Evolutionary conservation across 441 rosid genomes (phyloP).

Genomic region (Geranium incanum): DNA sequence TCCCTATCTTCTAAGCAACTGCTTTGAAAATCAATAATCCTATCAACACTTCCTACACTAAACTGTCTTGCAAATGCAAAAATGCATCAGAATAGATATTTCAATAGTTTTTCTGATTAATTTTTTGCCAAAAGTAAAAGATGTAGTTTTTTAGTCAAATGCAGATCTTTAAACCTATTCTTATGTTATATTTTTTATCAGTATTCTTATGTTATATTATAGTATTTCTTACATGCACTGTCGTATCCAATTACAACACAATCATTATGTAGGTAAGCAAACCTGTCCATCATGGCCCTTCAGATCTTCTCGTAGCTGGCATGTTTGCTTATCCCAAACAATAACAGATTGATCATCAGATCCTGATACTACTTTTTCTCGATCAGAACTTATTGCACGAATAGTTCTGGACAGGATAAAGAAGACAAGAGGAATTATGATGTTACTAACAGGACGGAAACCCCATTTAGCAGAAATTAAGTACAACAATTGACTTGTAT

Average conservation of each 20-base stretch:
- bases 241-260: slow-evolving; percentile 13
- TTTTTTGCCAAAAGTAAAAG: background rate
- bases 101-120: background rate
- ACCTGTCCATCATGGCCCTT: slow-evolving; percentile 97
- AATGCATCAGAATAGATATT: background rate
- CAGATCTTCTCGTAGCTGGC: slow-evolving; percentile 83
- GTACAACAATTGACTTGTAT: slow-evolving; percentile 2
- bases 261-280: slow-evolving; percentile 22
- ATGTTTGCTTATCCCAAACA: slow-evolving; percentile 97
- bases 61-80: no score
- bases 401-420: slow-evolving; percentile 52
- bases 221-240: slow-evolving; percentile 4
- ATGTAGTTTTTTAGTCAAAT: background rate
- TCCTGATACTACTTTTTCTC: slow-evolving; percentile 96
- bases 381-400: slow-evolving; percentile 94
- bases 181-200: no score
- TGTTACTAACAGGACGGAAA: slow-evolving; percentile 8
- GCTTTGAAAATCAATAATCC: background rate
- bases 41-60: background rate
- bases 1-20: no score
- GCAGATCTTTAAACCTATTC: background rate
- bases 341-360: slow-evolving; percentile 92
- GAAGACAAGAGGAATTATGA: slow-evolving; percentile 15
- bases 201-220: no score
- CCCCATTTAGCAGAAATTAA: slow-evolving; percentile 15